Evolutionary conservation across 1,139 yeast genomes (phyloP).

Genomic region (Zygotorulaspora mrakii): DNA sequence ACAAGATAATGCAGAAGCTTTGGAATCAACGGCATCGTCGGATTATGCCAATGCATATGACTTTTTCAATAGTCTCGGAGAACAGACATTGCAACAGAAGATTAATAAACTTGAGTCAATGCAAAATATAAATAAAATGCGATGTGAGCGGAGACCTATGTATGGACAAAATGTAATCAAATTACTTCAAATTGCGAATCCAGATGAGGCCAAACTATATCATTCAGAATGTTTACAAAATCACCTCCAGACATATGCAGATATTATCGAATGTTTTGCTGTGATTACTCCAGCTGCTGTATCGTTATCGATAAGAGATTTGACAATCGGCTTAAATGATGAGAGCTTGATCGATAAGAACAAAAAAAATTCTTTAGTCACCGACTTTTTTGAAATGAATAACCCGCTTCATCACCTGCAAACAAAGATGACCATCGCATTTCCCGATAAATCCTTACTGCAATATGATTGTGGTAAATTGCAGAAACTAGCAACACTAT

Average conservation of each 20-base stretch:
- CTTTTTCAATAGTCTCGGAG: conserved; percentile 57
- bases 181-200: conserved; percentile 25
- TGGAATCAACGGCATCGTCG: conserved; percentile 27
- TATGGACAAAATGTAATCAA: conserved; percentile 50
- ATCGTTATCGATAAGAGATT: conserved; percentile 66
- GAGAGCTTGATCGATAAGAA: conserved; percentile 23
- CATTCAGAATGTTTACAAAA: conserved; percentile 37
- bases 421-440: conserved; percentile 84
- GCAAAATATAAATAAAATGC: conserved; percentile 58
- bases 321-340: conserved; percentile 37
- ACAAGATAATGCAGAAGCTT: conserved; percentile 15
- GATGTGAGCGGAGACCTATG: conserved; percentile 56
- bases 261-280: conserved; percentile 67
- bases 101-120: conserved; percentile 53
- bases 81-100: conserved; percentile 48
- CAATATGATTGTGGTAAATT: conserved; percentile 97
- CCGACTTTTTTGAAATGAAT: conserved; percentile 41
- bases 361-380: conserved; percentile 39
- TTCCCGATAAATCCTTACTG: conserved; percentile 87
- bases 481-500: conserved; percentile 71
- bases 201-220: neutral
- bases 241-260: conserved; percentile 41
- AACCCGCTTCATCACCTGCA: conserved; percentile 84
- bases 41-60: conserved; percentile 45
- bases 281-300: conserved; percentile 88